Percentiles rank a stretch among this genome's conserved stretches.
phyloP scores from a whole-genome alignment of 805 yeast species.

The Kluyveromyces starmeri region DNA sequence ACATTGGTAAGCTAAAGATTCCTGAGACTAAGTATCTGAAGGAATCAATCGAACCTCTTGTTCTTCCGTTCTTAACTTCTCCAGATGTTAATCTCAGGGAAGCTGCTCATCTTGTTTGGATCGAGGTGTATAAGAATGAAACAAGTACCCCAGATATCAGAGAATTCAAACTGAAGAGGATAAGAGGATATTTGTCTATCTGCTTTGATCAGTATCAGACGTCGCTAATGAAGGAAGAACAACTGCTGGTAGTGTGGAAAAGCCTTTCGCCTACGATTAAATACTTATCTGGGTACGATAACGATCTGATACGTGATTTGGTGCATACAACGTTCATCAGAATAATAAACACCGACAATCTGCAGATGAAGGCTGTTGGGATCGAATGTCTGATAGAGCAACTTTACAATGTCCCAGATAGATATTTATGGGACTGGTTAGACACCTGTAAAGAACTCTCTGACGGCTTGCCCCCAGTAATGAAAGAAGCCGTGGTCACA shows the following conservation, averaged over 20 bases:
- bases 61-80: constrained; percentile 8
- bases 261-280: constrained; percentile 12
- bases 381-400: constrained; percentile 18
- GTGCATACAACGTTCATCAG: constrained; percentile 17
- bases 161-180: constrained; percentile 14
- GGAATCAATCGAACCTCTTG: constrained; percentile 9
- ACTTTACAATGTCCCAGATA: constrained; percentile 12
- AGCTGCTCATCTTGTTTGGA: constrained; percentile 16
- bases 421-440: constrained; percentile 18
- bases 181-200: constrained; percentile 10
- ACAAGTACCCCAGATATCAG: constrained; percentile 4
- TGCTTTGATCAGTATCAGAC: constrained; percentile 13
- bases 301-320: constrained; percentile 14
- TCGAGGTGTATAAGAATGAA: constrained; percentile 12
- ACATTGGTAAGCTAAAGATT: constrained; percentile 6
- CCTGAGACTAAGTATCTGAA: constrained; percentile 7
- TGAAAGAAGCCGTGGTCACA: constrained; percentile 9
- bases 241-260: constrained; percentile 14
- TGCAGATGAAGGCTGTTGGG: constrained; percentile 9
- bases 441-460: constrained; percentile 19
- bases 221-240: constrained; percentile 13
- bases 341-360: constrained; percentile 10
- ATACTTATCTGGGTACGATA: constrained; percentile 7
- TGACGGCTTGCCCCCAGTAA: constrained; percentile 4
- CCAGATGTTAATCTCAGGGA: constrained; percentile 15